Evolutionary conservation across 108 stramenopile species (phyloP), one percentile per base, ranked within the genome.

Genomic region (Skeletonema menzelii): DNA sequence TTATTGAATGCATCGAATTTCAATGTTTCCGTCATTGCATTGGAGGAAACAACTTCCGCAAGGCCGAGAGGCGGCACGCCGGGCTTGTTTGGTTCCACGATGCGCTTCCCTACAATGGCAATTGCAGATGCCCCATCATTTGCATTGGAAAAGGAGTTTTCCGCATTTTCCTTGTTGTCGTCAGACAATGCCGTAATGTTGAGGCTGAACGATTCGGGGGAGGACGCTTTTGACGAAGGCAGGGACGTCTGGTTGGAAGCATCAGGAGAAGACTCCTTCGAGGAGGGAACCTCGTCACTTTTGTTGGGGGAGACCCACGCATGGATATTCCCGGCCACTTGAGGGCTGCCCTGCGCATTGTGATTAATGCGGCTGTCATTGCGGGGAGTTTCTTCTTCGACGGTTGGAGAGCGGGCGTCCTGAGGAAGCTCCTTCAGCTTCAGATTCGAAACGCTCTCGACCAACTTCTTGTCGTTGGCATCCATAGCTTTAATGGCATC

Each of bases 241-340:
- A 42, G 40, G 14, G 40, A 42, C 40, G 40, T 42, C 4, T 42
- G 40, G 49, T 53, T 53, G 49, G 49, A 53, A 10, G 24, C 49
- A 22, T 53, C 59, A 20, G 68, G 64, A 58, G 76, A 56, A 59
- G 44, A 44, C 24, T 68, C 66, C 75, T 61, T 27, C 30, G 64
- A 65, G 22, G 55, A 73, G 24, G 72, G 55, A 17, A 46, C n/a
- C 42, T 77, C 76, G 17, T 53, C 63, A 37, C 67, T 70, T 65
- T 77, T 77, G 58, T 70, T 70, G 22, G 69, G 69, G 12, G 77
- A 77, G 19, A 77, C 56, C 77, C 77, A 77, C 1, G 28, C 69
- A 40, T 67, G 69, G 26, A 27, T 26, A n/a, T 61, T 63, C 8
- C 59, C 46, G 1, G 32, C 59, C 17, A 55, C 44, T 22, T 24